A percentile compares a stretch with the other conserved stretches of the same genome.
Evolutionary conservation across 2,329 filamentous ascomycete genomes (phyloP).

Genomic region (Lachnellula subtilissima): DNA sequence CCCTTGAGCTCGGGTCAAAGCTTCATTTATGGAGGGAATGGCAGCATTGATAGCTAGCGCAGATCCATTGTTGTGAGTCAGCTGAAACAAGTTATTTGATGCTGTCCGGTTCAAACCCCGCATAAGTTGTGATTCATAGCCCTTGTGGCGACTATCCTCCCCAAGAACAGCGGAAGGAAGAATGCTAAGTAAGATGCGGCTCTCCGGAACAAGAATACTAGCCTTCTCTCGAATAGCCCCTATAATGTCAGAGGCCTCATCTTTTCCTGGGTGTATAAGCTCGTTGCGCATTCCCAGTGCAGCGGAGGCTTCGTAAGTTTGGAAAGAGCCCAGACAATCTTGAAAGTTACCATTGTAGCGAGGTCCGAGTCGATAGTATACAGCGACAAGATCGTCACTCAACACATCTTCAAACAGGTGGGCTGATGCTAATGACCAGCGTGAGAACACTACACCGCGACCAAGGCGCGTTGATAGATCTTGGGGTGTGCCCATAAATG

Average conservation of each 20-base stretch:
- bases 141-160: slow-evolving; percentile 68
- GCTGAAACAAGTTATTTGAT: slow-evolving; percentile 60
- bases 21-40: slow-evolving; percentile 81
- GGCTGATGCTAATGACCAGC: slow-evolving; percentile 85
- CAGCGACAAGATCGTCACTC: slow-evolving; percentile 86
- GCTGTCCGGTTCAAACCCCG: slow-evolving; percentile 71
- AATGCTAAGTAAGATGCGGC: slow-evolving; percentile 75
- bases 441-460: slow-evolving; percentile 66
- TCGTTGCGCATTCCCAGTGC: slow-evolving; percentile 89
- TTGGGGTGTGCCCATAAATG: slow-evolving; percentile 87
- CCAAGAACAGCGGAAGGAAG: slow-evolving; percentile 75
- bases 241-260: slow-evolving; percentile 87
- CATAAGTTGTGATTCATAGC: slow-evolving; percentile 69
- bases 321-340: slow-evolving; percentile 90
- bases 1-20: slow-evolving; percentile 74
- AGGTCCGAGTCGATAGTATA: slow-evolving; percentile 84
- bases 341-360: slow-evolving; percentile 96
- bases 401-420: slow-evolving; percentile 83
- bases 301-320: slow-evolving; percentile 92
- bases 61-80: slow-evolving; percentile 69
- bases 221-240: slow-evolving; percentile 83
- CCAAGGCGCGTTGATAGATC: slow-evolving; percentile 76
- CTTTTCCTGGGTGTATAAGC: slow-evolving; percentile 79
- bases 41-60: slow-evolving; percentile 84
- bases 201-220: slow-evolving; percentile 74